These are phyloP conservation scores for Podospora pseudoanserina DNA, from an alignment of 495 filamentous ascomycete genomes.

Conservation along the genomic window DNA sequence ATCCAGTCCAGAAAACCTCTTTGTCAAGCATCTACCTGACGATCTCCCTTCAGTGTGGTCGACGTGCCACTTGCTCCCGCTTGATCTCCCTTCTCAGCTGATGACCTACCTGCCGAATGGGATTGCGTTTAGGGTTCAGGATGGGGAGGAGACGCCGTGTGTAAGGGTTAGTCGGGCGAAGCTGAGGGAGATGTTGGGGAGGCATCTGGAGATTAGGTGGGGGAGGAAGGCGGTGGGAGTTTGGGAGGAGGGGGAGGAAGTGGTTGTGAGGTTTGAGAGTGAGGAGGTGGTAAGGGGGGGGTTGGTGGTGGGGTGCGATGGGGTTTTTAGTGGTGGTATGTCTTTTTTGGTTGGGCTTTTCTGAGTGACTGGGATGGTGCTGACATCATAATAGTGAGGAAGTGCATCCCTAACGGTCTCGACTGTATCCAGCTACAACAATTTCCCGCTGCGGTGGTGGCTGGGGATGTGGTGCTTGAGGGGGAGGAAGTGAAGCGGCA, in stretches of 20 bases:
- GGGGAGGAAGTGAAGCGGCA: constrained; percentile 28
- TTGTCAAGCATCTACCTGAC: constrained; percentile 24
- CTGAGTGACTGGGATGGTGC: too few species aligned
- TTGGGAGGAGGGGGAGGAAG: constrained; percentile 41
- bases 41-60: constrained; percentile 18
- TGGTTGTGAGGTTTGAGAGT: constrained; percentile 69
- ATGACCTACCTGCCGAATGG: constrained; percentile 24
- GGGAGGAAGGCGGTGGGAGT: constrained; percentile 29
- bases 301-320: constrained; percentile 40
- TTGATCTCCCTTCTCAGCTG: constrained; percentile 47
- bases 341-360: not conserved
- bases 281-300: constrained; percentile 51
- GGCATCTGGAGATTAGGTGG: constrained; percentile 34
- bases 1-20: constrained; percentile 35
- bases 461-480: constrained; percentile 26
- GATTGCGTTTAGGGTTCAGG: constrained; percentile 18
- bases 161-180: constrained; percentile 45
- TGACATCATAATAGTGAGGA: too few species aligned
- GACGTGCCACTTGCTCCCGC: constrained; percentile 38
- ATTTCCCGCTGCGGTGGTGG: constrained; percentile 19
- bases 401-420: too few species aligned
- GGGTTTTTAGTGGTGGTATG: not conserved
- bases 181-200: constrained; percentile 34
- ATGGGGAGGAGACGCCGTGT: constrained; percentile 34
- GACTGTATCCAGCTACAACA: not conserved